These are phyloP conservation scores for Aspergillus amoenus DNA, from an alignment of 2,329 filamentous ascomycete species.

Conservation along the genomic window DNA sequence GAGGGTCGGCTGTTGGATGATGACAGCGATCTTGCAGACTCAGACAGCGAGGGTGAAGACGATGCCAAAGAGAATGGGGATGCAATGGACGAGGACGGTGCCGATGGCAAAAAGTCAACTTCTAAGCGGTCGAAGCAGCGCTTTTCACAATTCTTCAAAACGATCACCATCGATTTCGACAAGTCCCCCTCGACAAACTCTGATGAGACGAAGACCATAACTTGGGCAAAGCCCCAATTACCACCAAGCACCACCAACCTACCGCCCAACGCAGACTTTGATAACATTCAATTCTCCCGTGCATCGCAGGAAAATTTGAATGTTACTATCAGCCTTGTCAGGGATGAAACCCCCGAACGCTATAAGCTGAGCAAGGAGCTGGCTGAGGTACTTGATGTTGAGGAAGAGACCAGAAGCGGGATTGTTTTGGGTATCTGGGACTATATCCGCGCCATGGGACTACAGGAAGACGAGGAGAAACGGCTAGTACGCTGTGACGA, in stretches of 20 bases:
- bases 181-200: slow-evolving; percentile 40
- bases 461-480: slow-evolving; percentile 95
- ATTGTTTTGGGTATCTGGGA: slow-evolving; percentile 93
- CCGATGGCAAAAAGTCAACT: slow-evolving; percentile 31
- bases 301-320: slow-evolving; percentile 91
- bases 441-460: slow-evolving; percentile 79
- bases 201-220: slow-evolving; percentile 55
- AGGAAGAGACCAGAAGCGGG: slow-evolving; percentile 82
- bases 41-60: slow-evolving; percentile 49
- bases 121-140: slow-evolving; percentile 37
- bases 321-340: slow-evolving; percentile 79
- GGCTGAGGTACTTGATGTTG: slow-evolving; percentile 79
- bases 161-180: slow-evolving; percentile 53
- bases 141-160: slow-evolving; percentile 53
- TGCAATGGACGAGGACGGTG: slow-evolving; percentile 62
- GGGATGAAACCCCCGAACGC: slow-evolving; percentile 82
- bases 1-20: slow-evolving; percentile 81
- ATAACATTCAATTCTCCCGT: slow-evolving; percentile 86
- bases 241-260: slow-evolving; percentile 51
- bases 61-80: slow-evolving; percentile 44
- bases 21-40: slow-evolving; percentile 54
- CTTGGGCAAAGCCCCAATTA: slow-evolving; percentile 79
- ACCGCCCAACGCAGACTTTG: slow-evolving; percentile 75
- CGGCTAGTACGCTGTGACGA: slow-evolving; percentile 89
- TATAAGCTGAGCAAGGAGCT: slow-evolving; percentile 77